Base-by-base conservation (phyloP, 108 stramenopile genomes). In the Fragilaria radians region DNA sequence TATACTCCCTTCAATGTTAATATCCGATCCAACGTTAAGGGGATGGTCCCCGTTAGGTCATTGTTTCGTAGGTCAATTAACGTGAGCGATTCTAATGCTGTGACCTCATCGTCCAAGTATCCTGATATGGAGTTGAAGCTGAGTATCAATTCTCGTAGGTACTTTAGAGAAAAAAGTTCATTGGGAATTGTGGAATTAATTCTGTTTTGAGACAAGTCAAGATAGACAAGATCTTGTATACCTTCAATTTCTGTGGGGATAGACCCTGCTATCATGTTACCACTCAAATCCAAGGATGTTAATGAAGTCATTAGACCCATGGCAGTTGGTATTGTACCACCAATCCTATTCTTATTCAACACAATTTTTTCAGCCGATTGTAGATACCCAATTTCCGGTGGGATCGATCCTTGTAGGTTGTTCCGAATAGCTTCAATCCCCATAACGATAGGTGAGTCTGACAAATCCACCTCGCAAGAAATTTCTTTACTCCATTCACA, bases 101-200 rank as follows among this genome's bases (percentile, higher is more conserved):
- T 47, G 18, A 68, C 5, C 32, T 60, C 59, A 23, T 54, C 32
- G n/a, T 59, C 57, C 46, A 68, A 46, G 19, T 5, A 32, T 23
- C 57, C 66, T 1, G 46, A n/a, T 5, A 68, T 46, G 0, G 45
- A 19, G 52, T 68, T 68, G 11, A 51, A 36, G 4, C 34, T 34
- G 14, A 61, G 34, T 32, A 30, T 42, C 4, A 68, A 30, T 14
- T 28, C 42, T 18, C 31, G 19, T 5, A 63, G 59, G 5, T 21
- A 28, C 19, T 25, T 47, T 49, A 73, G 57, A 7, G 19, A 11
- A 11, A 64, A 58, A 14, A 77, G 19, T 22, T 68, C 68, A 33
- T 64, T 47, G 7, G 83, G 83, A 32, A 85, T 61, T 1, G 74
- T 73, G 18, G 74, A 74, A 50, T 11, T 45, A 5, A 63, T 4